These are phyloP conservation scores for Globisporangium parvum DNA, from an alignment of 352 stramenopile genomes.

Conservation along the genomic window DNA sequence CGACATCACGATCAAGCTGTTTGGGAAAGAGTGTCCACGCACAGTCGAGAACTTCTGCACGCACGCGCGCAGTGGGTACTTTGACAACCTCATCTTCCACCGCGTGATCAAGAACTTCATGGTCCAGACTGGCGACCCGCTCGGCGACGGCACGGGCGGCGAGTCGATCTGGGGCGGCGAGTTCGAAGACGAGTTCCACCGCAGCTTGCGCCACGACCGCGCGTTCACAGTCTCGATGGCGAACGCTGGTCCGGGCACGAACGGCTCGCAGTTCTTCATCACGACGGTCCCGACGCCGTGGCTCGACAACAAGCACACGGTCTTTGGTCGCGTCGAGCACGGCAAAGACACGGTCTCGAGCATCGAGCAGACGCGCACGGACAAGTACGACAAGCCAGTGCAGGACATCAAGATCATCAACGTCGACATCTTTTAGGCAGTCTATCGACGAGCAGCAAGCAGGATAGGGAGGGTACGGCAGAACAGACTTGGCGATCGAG, in stretches of 20 bases:
- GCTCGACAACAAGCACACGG: conserved; percentile 96
- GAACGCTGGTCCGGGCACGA: conserved; percentile 86
- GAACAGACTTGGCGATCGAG: no score
- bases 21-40: conserved; percentile 90
- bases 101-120: conserved; percentile 99
- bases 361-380: conserved; percentile 91
- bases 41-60: conserved; percentile 99
- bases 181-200: conserved; percentile 99
- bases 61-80: conserved; percentile 96
- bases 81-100: conserved; percentile 99
- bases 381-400: conserved; percentile 76
- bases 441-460: no score
- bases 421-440: conserved; percentile 73
- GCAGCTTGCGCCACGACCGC: conserved; percentile 92
- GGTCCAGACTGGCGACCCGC: conserved; percentile 94
- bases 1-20: conserved; percentile 97
- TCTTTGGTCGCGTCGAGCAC: conserved; percentile 88
- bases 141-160: conserved; percentile 96
- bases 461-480: no score
- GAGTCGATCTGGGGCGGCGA: conserved; percentile 99
- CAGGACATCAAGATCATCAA: conserved; percentile 88
- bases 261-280: conserved; percentile 97
- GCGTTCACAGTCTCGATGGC: conserved; percentile 99
- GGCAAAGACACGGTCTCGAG: conserved; percentile 97
- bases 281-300: conserved; percentile 97